Evolutionary conservation across 305 asterid species (phyloP).

Genomic region (Fraxinus albicans): DNA sequence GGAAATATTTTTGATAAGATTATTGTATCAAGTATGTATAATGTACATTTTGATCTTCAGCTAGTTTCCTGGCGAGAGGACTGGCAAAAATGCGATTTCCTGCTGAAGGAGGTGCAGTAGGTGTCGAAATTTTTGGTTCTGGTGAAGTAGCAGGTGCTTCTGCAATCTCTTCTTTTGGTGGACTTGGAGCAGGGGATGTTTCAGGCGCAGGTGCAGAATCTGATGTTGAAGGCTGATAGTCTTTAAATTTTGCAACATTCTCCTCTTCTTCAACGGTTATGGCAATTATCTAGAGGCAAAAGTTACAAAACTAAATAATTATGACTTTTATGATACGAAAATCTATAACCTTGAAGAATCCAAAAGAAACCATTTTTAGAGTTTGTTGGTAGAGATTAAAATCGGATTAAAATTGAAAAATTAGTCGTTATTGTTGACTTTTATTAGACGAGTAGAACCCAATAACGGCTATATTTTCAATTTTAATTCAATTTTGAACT

Average conservation of each 20-base stretch:
- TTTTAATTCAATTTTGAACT: no score
- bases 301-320: slow-evolving; percentile 6
- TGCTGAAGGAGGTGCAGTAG: slow-evolving; percentile 53
- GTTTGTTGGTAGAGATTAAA: no score
- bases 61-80: slow-evolving; percentile 91
- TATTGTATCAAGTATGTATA: background rate
- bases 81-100: slow-evolving; percentile 90
- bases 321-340: background rate
- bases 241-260: slow-evolving; percentile 70
- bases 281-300: slow-evolving; percentile 60
- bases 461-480: no score
- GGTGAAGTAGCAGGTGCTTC: slow-evolving; percentile 53
- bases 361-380: background rate
- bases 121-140: slow-evolving; percentile 58
- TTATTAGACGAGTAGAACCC: no score
- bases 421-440: no score
- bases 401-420: no score
- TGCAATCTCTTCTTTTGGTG: slow-evolving; percentile 59
- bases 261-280: slow-evolving; percentile 92
- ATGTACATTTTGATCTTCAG: slow-evolving; percentile 77
- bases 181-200: slow-evolving; percentile 58
- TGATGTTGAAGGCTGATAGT: slow-evolving; percentile 65
- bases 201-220: slow-evolving; percentile 65
- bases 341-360: background rate
- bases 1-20: background rate